phyloP scores from a whole-genome alignment of 805 yeast species.

The Yarrowia phangngaensis region DNA sequence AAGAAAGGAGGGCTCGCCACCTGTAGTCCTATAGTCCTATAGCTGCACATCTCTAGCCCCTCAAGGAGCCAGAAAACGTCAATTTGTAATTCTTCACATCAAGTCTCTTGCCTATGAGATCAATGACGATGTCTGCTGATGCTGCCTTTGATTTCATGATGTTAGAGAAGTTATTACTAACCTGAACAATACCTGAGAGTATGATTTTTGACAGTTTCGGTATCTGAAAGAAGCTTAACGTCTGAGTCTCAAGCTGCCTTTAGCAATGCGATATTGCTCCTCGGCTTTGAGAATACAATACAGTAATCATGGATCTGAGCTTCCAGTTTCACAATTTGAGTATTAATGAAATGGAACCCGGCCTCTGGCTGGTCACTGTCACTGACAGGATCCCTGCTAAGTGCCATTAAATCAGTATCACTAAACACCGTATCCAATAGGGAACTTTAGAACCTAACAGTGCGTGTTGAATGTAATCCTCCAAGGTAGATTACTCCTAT shows the following conservation, averaged over 20 bases:
- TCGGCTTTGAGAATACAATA: neutral
- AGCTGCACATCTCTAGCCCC: constrained; percentile 57
- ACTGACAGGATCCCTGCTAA: neutral
- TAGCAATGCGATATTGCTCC: neutral
- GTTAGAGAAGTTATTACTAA: neutral
- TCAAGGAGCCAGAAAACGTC: neutral
- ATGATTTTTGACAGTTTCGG: neutral
- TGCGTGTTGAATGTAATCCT: too few species aligned
- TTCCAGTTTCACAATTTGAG: neutral
- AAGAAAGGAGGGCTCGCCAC: constrained; percentile 94
- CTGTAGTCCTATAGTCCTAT: constrained; percentile 82
- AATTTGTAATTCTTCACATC: constrained; percentile 31
- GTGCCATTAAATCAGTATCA: too few species aligned
- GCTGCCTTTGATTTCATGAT: constrained; percentile 6
- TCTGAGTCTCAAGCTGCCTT: neutral
- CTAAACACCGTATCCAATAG: too few species aligned
- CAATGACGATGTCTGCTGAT: constrained; percentile 39
- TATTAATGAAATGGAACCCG: neutral
- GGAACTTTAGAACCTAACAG: too few species aligned
- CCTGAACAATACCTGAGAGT: neutral
- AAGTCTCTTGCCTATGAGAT: constrained; percentile 41
- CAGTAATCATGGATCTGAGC: neutral
- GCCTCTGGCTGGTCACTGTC: neutral
- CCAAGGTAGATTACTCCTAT: too few species aligned
- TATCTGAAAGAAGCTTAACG: neutral